These are phyloP conservation scores for Dactylellina haptotyla DNA, from an alignment of 2,329 filamentous ascomycete species.

Conservation along the genomic window DNA sequence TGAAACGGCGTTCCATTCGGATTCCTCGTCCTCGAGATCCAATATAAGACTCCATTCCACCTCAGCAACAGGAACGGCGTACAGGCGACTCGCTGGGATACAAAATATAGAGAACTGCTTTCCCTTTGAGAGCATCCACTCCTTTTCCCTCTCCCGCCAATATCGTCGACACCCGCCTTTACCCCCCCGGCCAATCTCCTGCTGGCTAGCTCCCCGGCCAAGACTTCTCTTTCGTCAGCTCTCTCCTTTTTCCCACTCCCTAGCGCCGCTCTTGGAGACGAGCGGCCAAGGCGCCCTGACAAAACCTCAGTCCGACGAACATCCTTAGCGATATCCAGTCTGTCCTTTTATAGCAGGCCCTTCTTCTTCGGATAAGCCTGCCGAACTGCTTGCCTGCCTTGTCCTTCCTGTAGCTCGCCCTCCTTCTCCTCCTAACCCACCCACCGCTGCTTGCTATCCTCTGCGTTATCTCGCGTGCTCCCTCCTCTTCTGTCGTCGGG, in stretches of 20 bases:
- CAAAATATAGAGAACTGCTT: no score
- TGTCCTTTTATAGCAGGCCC: conserved; percentile 28
- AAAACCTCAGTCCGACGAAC: background rate
- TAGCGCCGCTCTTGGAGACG: background rate
- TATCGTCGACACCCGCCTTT: background rate
- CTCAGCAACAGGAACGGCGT: no score
- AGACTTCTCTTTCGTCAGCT: background rate
- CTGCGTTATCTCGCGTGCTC: background rate
- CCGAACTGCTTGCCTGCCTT: background rate
- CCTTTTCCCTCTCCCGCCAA: conserved; percentile 1
- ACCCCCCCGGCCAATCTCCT: conserved; percentile 3
- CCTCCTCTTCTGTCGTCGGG: background rate
- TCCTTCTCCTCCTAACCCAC: background rate
- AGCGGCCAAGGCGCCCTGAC: background rate
- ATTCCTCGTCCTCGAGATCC: no score
- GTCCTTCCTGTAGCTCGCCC: background rate
- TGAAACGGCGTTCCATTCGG: no score
- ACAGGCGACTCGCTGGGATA: no score
- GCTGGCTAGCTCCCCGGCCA: no score
- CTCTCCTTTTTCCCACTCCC: background rate
- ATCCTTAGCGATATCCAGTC: no score
- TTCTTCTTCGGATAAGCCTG: conserved; percentile 23
- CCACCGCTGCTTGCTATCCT: background rate
- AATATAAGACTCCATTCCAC: no score
- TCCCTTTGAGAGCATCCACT: conserved; percentile 46